Evolutionary conservation across 2,329 filamentous ascomycete genomes (phyloP), one percentile per base, ranked within the genome.

Genomic region (Thermothelomyces thermophilus): DNA sequence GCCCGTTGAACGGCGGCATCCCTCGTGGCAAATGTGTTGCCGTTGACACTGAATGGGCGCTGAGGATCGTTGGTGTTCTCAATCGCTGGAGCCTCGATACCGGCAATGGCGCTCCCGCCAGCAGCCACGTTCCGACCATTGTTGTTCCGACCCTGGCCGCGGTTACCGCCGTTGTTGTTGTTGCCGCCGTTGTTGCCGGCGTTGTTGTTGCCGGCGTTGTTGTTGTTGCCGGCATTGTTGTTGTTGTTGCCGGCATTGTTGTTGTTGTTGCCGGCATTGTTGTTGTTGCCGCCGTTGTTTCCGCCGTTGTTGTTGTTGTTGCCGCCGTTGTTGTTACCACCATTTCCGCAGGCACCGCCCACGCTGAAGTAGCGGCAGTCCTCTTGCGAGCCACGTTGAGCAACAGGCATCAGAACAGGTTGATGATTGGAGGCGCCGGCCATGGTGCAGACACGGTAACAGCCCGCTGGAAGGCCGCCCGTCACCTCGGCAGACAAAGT

Each of bases 391-490:
- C 82, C 82, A 64, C 82, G 77, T 68, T 84, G 81, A 48, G 82
- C 81, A 46, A 84, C 75, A 45, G 80, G 79, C 80, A 83, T 83
- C 48, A 82, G 62, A 9, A 83, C 78, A 50, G 79, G 79, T 68
- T 84, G 80, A 62, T 85, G 82, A 70, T 84, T 85, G 58, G 78
- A 69, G n/a, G 82, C 68, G 53, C 74, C 68, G 24, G 74, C 72
- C 76, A 85, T 82, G 60, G 76, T 79, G 72, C 82, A 85, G 54
- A 82, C 67, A 58, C 82, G 79, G 68, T 84, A 85, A 69, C 77
- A 80, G 31, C 81, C 80, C 3, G 72, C 70, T 3, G 79, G 78
- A 2, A 84, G 75, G 60, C 80, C 82, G 50, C 74, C 77, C 1
- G 69, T 66, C 20, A 84, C 80, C 2, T 63, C 66, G 34, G 80